Conservation (phyloP, 148 eudicot genomes). For the Limonium bicolor region DNA sequence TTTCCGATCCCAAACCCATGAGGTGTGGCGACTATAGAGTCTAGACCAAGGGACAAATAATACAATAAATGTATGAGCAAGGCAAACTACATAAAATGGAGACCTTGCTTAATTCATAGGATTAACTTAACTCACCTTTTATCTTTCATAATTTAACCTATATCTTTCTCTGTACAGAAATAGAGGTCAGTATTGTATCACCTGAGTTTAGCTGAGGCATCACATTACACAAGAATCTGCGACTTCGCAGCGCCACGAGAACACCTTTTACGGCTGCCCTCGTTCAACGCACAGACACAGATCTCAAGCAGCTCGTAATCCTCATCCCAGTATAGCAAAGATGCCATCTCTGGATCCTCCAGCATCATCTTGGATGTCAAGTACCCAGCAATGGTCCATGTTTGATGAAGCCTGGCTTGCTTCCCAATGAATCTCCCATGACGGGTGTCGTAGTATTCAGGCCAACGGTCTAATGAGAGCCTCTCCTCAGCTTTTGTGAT, state of each 20-base stretch:
- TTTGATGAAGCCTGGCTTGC: constrained; percentile 89
- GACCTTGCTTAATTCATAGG: too few relatives aligned
- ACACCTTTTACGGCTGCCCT: constrained; percentile 45
- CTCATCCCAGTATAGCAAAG: constrained; percentile 76
- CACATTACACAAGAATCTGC: constrained; percentile 47
- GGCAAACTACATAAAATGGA: too few relatives aligned
- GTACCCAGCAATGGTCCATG: constrained; percentile 88
- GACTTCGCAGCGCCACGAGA: constrained; percentile 79
- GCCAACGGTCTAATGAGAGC: constrained; percentile 65
- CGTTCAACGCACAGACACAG: constrained; percentile 66
- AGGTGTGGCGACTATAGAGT: too few relatives aligned
- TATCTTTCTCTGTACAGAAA: too few relatives aligned
- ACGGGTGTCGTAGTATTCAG: constrained; percentile 87
- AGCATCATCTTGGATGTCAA: constrained; percentile 69
- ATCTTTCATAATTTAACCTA: too few relatives aligned
- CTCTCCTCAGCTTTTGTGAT: constrained; percentile 50
- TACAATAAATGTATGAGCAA: too few relatives aligned
- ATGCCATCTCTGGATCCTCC: constrained; percentile 62
- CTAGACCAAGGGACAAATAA: too few relatives aligned
- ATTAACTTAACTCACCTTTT: too few relatives aligned
- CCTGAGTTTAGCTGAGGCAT: too few relatives aligned
- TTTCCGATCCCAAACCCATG: too few relatives aligned
- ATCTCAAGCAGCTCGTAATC: constrained; percentile 88
- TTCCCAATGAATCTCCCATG: constrained; percentile 73
- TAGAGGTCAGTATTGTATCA: too few relatives aligned